Conservation (phyloP, 768 basidiomycete genomes). For the Boletus tomentosulus region DNA sequence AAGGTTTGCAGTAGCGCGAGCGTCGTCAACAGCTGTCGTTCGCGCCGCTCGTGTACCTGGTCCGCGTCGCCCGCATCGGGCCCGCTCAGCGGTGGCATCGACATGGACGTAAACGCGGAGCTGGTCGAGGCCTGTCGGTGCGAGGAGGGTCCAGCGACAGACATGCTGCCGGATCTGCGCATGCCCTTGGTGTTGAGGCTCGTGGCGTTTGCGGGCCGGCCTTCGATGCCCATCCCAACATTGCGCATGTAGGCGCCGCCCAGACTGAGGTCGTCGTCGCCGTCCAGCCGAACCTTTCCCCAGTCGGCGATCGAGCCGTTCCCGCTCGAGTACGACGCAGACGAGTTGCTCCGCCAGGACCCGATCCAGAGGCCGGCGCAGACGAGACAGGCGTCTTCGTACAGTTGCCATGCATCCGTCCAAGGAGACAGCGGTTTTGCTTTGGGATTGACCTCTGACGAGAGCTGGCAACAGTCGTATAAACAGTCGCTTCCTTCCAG, state of each 20-base stretch:
- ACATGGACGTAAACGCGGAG: too few species aligned
- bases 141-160: slow-evolving; percentile 18
- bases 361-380: slow-evolving; percentile 84
- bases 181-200: slow-evolving; percentile 35
- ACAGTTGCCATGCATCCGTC: slow-evolving; percentile 76
- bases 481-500: slow-evolving; percentile 39
- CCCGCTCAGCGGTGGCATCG: not conserved
- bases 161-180: slow-evolving; percentile 48
- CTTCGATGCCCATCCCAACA: slow-evolving; percentile 70
- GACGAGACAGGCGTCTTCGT: slow-evolving; percentile 80
- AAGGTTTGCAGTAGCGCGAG: slow-evolving; percentile 64
- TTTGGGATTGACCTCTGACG: slow-evolving; percentile 30
- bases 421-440: slow-evolving; percentile 46
- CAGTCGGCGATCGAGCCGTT: slow-evolving; percentile 46
- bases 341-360: slow-evolving; percentile 49
- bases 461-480: slow-evolving; percentile 34
- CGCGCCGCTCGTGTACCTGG: slow-evolving; percentile 26
- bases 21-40: slow-evolving; percentile 41
- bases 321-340: slow-evolving; percentile 45
- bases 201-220: slow-evolving; percentile 37
- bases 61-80: not conserved
- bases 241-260: slow-evolving; percentile 44
- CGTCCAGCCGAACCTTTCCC: slow-evolving; percentile 58
- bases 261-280: slow-evolving; percentile 57
- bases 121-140: slow-evolving; percentile 33